Evolutionary conservation across 805 yeast species (phyloP), one percentile per base, ranked within the genome.

Genomic region (Wickerhamiella cacticola): DNA sequence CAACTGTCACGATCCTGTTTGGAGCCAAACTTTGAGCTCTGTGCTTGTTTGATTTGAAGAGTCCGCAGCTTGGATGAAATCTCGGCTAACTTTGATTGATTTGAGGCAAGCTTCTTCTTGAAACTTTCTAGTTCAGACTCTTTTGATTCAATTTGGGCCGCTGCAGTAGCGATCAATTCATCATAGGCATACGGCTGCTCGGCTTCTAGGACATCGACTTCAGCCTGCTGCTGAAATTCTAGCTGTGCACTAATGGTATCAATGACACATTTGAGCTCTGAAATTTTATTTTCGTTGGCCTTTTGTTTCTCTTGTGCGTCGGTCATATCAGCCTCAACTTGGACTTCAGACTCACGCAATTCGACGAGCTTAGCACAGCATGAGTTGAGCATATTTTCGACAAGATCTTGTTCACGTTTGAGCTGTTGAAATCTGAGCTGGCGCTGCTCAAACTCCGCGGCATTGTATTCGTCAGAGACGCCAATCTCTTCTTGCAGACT

Each of bases 41-140:
- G 75, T 36, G 82, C 84, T 55, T 79, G 82, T 57, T 86, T 88
- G 6, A 82, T 69, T 44, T 81, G 74, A 3, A 88, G 61, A n/a
- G 45, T 46, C 8, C 52, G 47, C 23, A 46, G 10, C 18, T 49
- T 51, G 12, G 69, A 63, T 38, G 45, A 48, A 16, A 42, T 16
- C 7, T 33, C 51, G 22, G 52, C 52, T 3, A 59, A 51, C 7
- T 53, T 50, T 1, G 16, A 19, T 18, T 41, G 41, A 24, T 21
- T 12, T 1, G 21, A 13, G 5, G 15, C 19, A 18, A 51, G 51
- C 40, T 31, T 28, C 21, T 15, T 39, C 33, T 41, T 43, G n/a
- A 26, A 34, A 12, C 29, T 10, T 2, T n/a, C 23, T 9, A 43
- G 16, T 2, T 33, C 40, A 15, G 13, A 4, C 23, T 22, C 13